Base-by-base conservation (phyloP, 257 asterid species). In the Anisodus tanguticus region DNA sequence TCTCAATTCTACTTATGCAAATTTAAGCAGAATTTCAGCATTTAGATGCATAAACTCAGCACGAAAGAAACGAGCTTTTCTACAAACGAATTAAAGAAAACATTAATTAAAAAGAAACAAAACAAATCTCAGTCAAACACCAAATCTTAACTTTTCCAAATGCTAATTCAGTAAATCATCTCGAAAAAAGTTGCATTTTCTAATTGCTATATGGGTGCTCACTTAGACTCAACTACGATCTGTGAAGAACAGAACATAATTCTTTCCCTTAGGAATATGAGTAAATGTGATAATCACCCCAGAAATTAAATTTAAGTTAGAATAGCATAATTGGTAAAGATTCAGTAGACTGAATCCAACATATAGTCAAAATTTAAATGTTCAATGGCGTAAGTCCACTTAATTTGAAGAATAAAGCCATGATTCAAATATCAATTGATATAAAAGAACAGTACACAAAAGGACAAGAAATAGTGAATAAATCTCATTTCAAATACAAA, bases 401-500 rank as follows among this genome's bases (percentile, higher is more conserved):
- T 41, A 71, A 49, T 2, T 71, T 43, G 79, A 71, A 71, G 79
- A 43, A 71, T 43, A n/a, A 71, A 9, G 53, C 19, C n/a, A 26
- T 51, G 81, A 26, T 49, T 76, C 81, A 76, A 7, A 13, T 26
- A 51, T 4, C 63, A 51, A 76, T 53, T 76, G 60, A 74, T 19
- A 76, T 26, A 31, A 54, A 22, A 45, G 13, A 76, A 26, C 26
- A 53, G 47, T 26, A 26, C 47, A 76, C 63, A 53, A 26, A 9
- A 76, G 64, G 64, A 41, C 26, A 76, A 22, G 64, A 76, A 74
- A 74, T 47, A 74, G 80, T 49, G n/a, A 60, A 19, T 74, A 49
- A 74, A 74, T 74, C 80, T 17, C 60, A 74, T 74, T 49, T 74
- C 60, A 74, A 49, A 51, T 74, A 49, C 43, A 74, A 74, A 74